A percentile compares a stretch with the other conserved stretches of the same genome.
Evolutionary conservation across 257 asterid genomes (phyloP).

Genomic region (Haberlea rhodopensis): DNA sequence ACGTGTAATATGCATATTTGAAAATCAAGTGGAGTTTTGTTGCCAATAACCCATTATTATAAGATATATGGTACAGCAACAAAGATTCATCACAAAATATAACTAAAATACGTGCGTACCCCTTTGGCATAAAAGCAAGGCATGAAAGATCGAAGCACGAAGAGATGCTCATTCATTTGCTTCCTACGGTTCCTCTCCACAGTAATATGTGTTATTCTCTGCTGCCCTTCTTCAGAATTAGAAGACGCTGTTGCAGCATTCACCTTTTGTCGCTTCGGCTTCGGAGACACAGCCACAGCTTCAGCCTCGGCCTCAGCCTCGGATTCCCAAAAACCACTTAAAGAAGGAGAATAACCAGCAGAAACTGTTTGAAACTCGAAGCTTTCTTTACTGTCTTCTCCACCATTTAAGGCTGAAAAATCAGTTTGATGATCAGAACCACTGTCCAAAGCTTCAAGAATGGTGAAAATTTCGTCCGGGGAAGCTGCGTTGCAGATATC

Average conservation of each 20-base stretch:
- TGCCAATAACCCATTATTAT: too few species aligned
- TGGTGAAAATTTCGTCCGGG: slow-evolving; percentile 66
- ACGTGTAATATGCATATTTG: too few species aligned
- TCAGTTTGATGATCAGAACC: slow-evolving; percentile 27
- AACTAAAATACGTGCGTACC: slow-evolving; percentile 37
- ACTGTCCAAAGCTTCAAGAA: slow-evolving; percentile 59
- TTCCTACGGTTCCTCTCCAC: slow-evolving; percentile 84
- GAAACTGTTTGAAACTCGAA: slow-evolving; percentile 49
- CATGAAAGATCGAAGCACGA: slow-evolving; percentile 74
- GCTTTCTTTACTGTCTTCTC: slow-evolving; percentile 24
- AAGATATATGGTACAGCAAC: too few species aligned
- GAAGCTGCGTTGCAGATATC: slow-evolving; percentile 26
- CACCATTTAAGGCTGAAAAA: slow-evolving; percentile 16
- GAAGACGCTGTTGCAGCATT: slow-evolving; percentile 6
- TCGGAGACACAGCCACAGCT: slow-evolving; percentile 30
- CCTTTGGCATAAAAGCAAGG: slow-evolving; percentile 82
- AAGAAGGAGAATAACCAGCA: slow-evolving; percentile 27
- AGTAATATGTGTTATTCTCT: slow-evolving; percentile 52
- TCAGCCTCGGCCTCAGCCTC: slow-evolving; percentile 42
- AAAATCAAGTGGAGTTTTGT: too few species aligned
- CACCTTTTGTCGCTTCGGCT: slow-evolving; percentile 53
- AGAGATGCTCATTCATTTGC: slow-evolving; percentile 81
- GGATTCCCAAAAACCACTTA: slow-evolving; percentile 31
- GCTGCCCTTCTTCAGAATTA: slow-evolving; percentile 40
- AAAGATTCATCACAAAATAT: too few species aligned